Evolutionary conservation across 116 monocot species (phyloP), one percentile per base, ranked within the genome.

Genomic region (Cymodocea nodosa): DNA sequence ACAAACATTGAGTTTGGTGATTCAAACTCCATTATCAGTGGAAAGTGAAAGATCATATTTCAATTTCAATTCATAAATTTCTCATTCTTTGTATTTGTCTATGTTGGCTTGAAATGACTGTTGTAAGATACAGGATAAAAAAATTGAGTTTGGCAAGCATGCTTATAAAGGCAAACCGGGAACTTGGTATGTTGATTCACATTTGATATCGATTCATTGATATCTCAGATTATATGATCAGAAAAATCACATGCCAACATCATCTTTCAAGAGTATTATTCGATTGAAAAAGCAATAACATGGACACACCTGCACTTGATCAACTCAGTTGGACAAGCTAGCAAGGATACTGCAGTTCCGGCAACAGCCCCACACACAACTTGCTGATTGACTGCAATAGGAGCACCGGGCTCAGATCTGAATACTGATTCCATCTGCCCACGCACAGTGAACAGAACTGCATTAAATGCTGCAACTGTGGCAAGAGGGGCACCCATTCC

Each of bases 401-500:
- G 66, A 15, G 52, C 74, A 2, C 84, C 84, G 19, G 90, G 86
- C 71, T 82, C 78, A 16, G 84, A 75, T 57, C 87, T 80, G 63
- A 91, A 48, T 4, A 91, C 37, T 15, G 80, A 74, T 64, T 91
- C 91, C 87, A 91, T 80, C 67, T 83, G 87, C 15, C 92, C 92
- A 50, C 92, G 82, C 13, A 81, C 92, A 53, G 79, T 77, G 71
- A 92, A 92, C 6, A 92, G 74, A 48, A 87, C 70, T 17, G 92
- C 92, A 59, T 92, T 92, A 70, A 92, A 85, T 36, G 92, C 87
- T 49, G 87, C 87, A 48, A 91, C 90, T 8, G 90, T 90, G 68
- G 86, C 86, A 56, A 90, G 87, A 0, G 90, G 90, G 17, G 84
- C 86, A 52, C 90, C 90, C 90, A 90, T 90, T 23, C 90, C 90